Percentiles rank a stretch among this genome's conserved stretches.
Evolutionary conservation across 371 early-diverging fungal genomes (phyloP).

Genomic region (Mortierella sp.): DNA sequence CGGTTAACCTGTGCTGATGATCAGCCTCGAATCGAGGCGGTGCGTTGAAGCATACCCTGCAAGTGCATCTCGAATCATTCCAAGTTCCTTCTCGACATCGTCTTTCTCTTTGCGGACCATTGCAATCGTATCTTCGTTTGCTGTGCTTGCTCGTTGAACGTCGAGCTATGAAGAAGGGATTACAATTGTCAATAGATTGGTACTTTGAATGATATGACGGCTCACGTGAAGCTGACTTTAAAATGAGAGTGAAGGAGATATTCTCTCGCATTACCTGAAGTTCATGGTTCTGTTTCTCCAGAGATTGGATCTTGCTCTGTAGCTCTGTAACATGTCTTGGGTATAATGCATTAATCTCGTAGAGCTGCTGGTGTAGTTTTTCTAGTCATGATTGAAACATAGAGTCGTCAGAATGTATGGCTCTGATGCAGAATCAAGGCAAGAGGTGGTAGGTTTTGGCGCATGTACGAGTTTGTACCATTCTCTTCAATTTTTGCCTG

Average conservation of each 20-base stretch:
- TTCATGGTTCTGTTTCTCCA: slow-evolving; percentile 66
- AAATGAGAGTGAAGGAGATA: no score
- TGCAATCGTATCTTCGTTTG: slow-evolving; percentile 48
- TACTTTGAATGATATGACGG: no score
- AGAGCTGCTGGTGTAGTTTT: slow-evolving; percentile 60
- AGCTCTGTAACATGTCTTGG: slow-evolving; percentile 62
- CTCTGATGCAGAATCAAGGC: background rate
- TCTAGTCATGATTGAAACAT: slow-evolving; percentile 39
- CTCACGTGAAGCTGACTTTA: no score
- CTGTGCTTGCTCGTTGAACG: slow-evolving; percentile 47
- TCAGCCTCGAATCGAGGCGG: background rate
- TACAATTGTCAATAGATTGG: background rate
- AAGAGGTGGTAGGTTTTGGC: no score
- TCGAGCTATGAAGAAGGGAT: slow-evolving; percentile 15
- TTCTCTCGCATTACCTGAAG: slow-evolving; percentile 50
- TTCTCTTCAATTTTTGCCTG: slow-evolving; percentile 71
- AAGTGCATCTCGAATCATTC: slow-evolving; percentile 40
- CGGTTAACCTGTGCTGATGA: background rate
- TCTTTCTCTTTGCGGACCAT: slow-evolving; percentile 48
- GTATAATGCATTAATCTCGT: slow-evolving; percentile 63
- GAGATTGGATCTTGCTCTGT: slow-evolving; percentile 61
- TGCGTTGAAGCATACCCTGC: slow-evolving; percentile 28
- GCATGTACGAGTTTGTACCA: no score
- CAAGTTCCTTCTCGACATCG: slow-evolving; percentile 37
- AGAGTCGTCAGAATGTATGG: background rate